Base-by-base conservation (phyloP, 2,329 filamentous ascomycete genomes). In the Alternaria brassicicola region DNA sequence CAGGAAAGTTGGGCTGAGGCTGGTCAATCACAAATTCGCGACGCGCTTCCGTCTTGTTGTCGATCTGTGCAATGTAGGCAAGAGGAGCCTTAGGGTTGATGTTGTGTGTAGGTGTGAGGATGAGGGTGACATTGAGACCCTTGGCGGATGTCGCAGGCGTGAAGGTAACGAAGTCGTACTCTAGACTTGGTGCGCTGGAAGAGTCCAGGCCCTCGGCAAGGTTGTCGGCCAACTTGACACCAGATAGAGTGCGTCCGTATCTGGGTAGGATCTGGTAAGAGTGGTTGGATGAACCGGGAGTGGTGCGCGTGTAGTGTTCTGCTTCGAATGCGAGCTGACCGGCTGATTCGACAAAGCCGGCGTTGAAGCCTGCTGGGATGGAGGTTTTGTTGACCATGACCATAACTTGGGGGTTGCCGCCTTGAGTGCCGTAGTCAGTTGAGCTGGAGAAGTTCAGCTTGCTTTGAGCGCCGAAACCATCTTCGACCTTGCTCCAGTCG, bases 11-110 rank as follows among this genome's bases (percentile, higher is more conserved):
- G 69, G 78, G 58, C 77, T 81, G 57, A 21, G 71, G 69, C 45
- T 77, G 78, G 25, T 80, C 76, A 7, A 77, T 78, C 3, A 82
- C 77, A 23, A 78, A 81, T 43, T 80, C 73, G 3, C 79, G 74
- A 1, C 81, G 68, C 26, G 79, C 67, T 3, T 75, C 72, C 1
- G 68, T 63, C 33, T 68, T 65, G 23, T 79, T 76, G 45, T 85
- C 80, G 15, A 86, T 69, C 6, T 80, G 78, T 3, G 85, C 72
- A 4, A 84, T 81, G 61, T 84, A 86, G 5, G 77, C 77, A 69
- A 87, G 81, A 2, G 78, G 80, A 1, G 78, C 75, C 21, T 76
- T 73, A 1, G 84, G 83, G 54, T 84, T 80, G 6, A 82, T 79
- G 64, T 86, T 85, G 4, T 85, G 77, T 0, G 80, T 76, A 3